phyloP scores from a whole-genome alignment of 176 grass and related monocot genomes.

The Stipa capillata region DNA sequence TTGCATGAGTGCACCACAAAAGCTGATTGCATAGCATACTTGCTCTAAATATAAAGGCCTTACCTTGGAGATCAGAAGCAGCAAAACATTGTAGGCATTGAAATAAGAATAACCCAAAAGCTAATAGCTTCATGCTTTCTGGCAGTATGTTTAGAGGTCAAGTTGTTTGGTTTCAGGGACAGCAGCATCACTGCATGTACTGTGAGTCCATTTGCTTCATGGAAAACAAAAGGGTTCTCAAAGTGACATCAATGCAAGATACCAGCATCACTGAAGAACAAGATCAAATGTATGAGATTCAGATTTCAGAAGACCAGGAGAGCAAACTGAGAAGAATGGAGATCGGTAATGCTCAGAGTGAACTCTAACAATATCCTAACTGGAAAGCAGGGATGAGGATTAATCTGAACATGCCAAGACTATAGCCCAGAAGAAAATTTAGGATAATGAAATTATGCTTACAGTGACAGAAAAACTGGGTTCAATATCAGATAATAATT shows the following conservation, averaged over 20 bases:
- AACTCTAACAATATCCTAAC: not conserved
- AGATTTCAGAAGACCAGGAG: not conserved
- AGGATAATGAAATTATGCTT: not conserved
- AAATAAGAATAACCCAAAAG: slow-evolving; percentile 21
- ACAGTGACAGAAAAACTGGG: not conserved
- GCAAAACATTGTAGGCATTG: slow-evolving; percentile 13
- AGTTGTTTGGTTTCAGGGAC: too few species aligned
- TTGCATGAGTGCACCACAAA: too few species aligned
- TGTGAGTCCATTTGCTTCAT: not conserved
- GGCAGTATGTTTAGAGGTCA: too few species aligned
- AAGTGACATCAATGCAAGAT: not conserved
- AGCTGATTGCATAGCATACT: too few species aligned
- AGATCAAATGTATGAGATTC: not conserved
- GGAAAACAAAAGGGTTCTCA: not conserved
- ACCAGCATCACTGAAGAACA: not conserved
- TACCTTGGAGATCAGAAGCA: slow-evolving; percentile 27
- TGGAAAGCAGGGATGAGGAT: not conserved
- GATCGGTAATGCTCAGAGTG: not conserved
- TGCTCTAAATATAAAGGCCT: not conserved
- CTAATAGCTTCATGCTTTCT: too few species aligned
- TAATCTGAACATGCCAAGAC: not conserved
- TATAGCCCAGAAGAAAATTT: not conserved
- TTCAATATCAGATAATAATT: not conserved
- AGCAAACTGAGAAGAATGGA: not conserved
- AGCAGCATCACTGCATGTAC: not conserved